Conservation (phyloP, 352 stramenopile species). For the Phytophthora gonapodyides region DNA sequence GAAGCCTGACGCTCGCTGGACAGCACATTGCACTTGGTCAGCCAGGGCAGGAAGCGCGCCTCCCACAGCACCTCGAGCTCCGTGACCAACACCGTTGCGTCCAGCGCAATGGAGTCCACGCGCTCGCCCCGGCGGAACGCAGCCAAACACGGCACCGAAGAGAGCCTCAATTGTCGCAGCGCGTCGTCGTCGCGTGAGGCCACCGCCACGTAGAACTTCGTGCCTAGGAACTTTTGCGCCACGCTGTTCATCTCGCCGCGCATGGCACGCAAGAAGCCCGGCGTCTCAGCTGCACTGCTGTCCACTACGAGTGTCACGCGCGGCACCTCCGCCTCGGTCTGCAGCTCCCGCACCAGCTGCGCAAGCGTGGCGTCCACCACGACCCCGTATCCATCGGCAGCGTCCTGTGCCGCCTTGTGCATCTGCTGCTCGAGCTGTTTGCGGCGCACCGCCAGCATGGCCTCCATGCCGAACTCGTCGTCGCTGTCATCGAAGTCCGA, state of each 20-base stretch:
- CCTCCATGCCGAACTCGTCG: conserved; percentile 45
- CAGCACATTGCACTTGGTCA: conserved; percentile 65
- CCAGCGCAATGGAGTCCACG: conserved; percentile 51
- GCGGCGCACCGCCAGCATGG: conserved; percentile 43
- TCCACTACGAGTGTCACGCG: conserved; percentile 47
- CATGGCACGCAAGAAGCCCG: conserved; percentile 33
- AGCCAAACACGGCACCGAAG: conserved; percentile 39
- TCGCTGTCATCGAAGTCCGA: conserved; percentile 53
- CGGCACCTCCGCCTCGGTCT: conserved; percentile 40
- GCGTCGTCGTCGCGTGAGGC: conserved; percentile 30
- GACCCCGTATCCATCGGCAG: conserved; percentile 57
- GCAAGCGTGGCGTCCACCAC: conserved; percentile 37
- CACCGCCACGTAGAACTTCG: conserved; percentile 59
- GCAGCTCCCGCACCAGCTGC: conserved; percentile 46
- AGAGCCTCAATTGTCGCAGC: conserved; percentile 46
- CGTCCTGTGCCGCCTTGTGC: conserved; percentile 47
- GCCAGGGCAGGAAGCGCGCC: conserved; percentile 59
- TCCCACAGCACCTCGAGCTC: conserved; percentile 54
- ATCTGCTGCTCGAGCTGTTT: conserved; percentile 56
- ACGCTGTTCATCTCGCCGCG: conserved; percentile 46
- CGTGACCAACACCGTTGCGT: conserved; percentile 39
- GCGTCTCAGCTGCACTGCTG: conserved; percentile 1
- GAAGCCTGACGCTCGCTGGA: conserved; percentile 42
- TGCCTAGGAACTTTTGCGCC: conserved; percentile 51
- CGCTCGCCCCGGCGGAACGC: conserved; percentile 58